These are phyloP conservation scores for Podospora bellae-mahoneyi DNA, from an alignment of 495 filamentous ascomycete species.

Conservation along the genomic window DNA sequence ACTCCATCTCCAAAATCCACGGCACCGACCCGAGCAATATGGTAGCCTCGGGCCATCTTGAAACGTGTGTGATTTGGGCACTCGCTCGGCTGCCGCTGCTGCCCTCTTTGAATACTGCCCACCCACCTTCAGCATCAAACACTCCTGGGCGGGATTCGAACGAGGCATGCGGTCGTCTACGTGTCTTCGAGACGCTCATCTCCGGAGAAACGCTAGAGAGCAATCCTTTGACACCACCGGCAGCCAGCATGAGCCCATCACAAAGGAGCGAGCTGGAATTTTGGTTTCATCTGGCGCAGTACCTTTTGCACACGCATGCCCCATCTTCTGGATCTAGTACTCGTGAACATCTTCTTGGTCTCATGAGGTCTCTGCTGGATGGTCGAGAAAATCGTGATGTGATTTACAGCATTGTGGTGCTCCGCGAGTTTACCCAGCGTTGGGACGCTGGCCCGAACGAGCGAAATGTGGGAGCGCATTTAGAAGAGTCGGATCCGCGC, in stretches of 20 bases:
- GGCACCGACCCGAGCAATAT: constrained; percentile 59
- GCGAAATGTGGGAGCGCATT: constrained; percentile 55
- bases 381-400: constrained; percentile 87
- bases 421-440: constrained; percentile 66
- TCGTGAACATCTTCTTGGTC: constrained; percentile 59
- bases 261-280: constrained; percentile 68
- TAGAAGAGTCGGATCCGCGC: constrained; percentile 66
- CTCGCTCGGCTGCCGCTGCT: constrained; percentile 42
- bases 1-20: constrained; percentile 38
- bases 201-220: constrained; percentile 60
- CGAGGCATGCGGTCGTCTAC: constrained; percentile 62
- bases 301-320: constrained; percentile 64
- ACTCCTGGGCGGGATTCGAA: constrained; percentile 48
- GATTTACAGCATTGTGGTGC: constrained; percentile 81
- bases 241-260: constrained; percentile 50
- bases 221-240: constrained; percentile 53
- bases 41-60: constrained; percentile 58
- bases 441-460: constrained; percentile 62
- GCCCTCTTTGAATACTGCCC: constrained; percentile 27
- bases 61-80: constrained; percentile 70
- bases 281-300: constrained; percentile 72
- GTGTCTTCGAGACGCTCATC: constrained; percentile 71
- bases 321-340: constrained; percentile 44
- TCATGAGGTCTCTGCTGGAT: constrained; percentile 66
- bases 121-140: constrained; percentile 2